Conservation (phyloP, 73 alveolate species). For the Tetrahymena malaccensis region DNA sequence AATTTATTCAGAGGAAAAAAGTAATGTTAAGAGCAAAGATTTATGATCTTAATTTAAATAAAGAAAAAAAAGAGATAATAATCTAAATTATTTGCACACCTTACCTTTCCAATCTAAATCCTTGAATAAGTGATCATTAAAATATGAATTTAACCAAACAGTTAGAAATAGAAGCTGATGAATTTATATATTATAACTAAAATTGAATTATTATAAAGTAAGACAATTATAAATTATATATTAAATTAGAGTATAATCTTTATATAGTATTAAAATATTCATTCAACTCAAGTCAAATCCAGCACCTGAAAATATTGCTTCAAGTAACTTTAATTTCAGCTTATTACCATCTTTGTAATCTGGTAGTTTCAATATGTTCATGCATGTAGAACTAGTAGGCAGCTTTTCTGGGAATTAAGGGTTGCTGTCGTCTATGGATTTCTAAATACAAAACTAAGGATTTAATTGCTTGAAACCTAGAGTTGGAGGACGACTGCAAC, state of each 20-base stretch:
- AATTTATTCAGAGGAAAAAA: not conserved
- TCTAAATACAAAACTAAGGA: slow-evolving; percentile 59
- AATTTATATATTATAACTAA: not conserved
- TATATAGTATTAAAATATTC: not conserved
- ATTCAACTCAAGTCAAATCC: slow-evolving; percentile 68
- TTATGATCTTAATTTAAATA: not conserved
- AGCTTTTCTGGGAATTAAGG: slow-evolving; percentile 42
- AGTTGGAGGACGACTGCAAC: slow-evolving; percentile 85
- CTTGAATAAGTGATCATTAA: no score
- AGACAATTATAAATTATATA: not conserved
- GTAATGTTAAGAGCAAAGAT: not conserved
- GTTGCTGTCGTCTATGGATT: slow-evolving; percentile 15
- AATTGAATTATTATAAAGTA: not conserved
- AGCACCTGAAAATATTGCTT: slow-evolving; percentile 65
- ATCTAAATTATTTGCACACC: not conserved
- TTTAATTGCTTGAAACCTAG: slow-evolving; percentile 82
- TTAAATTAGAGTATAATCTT: not conserved
- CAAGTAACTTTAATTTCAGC: slow-evolving; percentile 43
- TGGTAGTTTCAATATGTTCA: slow-evolving; percentile 65
- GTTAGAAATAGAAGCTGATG: not conserved
- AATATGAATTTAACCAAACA: no score
- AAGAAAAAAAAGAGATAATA: not conserved
- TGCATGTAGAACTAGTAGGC: slow-evolving; percentile 72
- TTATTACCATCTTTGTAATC: slow-evolving; percentile 37
- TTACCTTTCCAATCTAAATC: not conserved